A percentile compares a stretch with the other conserved stretches of the same genome.
Conservation (phyloP, 83 land plant species). For the Picea mariana region DNA sequence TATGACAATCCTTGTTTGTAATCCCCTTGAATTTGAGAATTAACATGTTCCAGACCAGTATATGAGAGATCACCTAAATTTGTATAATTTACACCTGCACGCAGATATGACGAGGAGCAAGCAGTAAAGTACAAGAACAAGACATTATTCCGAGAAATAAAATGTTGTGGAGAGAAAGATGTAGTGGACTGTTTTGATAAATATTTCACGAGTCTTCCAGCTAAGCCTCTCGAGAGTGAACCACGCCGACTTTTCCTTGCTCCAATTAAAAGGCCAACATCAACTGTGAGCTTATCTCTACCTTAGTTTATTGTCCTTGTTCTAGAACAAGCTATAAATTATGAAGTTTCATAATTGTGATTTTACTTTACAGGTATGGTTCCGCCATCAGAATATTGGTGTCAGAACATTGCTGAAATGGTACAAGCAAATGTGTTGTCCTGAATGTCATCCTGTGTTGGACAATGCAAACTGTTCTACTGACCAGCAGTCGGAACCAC, state of each 20-base stretch:
- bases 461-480: neutral
- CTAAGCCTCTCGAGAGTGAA: conserved; percentile 24
- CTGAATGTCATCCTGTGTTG: conserved; percentile 1
- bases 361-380: conserved; percentile 24
- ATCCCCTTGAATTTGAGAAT: neutral
- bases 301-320: neutral
- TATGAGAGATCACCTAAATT: neutral
- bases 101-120: conserved; percentile 25
- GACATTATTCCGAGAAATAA: conserved; percentile 16
- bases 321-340: neutral
- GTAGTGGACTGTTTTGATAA: conserved; percentile 31
- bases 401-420: conserved; percentile 18
- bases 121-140: conserved; percentile 22
- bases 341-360: neutral
- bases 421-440: conserved; percentile 23
- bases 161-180: conserved; percentile 22
- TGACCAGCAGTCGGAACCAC: neutral
- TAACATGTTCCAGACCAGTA: neutral
- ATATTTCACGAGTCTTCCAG: conserved; percentile 25
- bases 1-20: no score
- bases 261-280: conserved; percentile 22
- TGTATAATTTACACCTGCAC: neutral
- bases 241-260: conserved; percentile 35
- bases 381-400: conserved; percentile 27
- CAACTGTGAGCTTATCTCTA: conserved; percentile 18